Conservation (phyloP, 129 eudicot species). For the Cynara cardunculus region DNA sequence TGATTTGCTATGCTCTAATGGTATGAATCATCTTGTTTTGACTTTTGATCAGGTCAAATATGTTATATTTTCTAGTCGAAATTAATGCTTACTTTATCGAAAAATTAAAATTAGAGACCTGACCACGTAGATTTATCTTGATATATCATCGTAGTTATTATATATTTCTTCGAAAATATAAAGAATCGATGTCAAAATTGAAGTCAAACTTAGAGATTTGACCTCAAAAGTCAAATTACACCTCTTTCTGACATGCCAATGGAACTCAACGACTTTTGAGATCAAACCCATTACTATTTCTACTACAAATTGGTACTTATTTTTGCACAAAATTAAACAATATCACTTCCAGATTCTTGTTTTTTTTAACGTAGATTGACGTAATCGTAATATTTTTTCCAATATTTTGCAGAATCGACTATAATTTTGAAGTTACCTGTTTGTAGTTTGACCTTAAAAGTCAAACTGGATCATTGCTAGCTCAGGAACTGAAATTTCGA, state of each 20-base stretch:
- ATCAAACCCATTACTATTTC: not conserved
- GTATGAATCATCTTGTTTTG: conserved; percentile 29
- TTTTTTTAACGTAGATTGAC: not conserved
- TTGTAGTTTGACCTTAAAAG: not conserved
- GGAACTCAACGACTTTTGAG: not conserved
- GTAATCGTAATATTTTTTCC: not conserved
- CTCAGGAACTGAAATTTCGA: not conserved
- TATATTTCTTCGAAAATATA: not conserved
- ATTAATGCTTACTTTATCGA: not conserved
- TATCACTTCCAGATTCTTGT: not conserved
- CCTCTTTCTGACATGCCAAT: too few relatives aligned
- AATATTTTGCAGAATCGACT: not conserved
- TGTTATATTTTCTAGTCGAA: not conserved
- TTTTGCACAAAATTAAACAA: too few relatives aligned
- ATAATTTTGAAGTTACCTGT: not conserved
- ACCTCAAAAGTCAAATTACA: not conserved
- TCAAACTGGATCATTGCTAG: not conserved
- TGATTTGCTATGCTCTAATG: conserved; percentile 48
- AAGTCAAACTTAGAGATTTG: not conserved
- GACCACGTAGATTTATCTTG: not conserved
- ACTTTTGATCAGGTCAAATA: not conserved
- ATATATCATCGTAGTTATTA: too few relatives aligned
- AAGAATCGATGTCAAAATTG: not conserved
- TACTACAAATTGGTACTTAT: not conserved
- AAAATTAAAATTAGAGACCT: not conserved